phyloP scores from a whole-genome alignment of 2,329 filamentous ascomycete species.

The Microcera coccophila region DNA sequence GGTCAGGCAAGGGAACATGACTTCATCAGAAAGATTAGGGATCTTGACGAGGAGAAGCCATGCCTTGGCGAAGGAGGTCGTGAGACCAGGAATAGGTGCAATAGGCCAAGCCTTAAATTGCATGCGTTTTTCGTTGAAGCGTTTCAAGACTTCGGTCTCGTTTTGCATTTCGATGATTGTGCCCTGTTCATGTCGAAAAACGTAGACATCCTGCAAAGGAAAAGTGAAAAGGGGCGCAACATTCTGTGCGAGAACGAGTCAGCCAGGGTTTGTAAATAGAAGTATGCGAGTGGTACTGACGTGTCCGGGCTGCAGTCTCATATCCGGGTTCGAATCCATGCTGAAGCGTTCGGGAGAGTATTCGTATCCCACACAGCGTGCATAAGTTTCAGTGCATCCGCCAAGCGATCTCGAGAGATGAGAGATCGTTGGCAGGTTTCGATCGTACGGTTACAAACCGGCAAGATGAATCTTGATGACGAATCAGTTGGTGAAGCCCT shows the following conservation, averaged over 20 bases:
- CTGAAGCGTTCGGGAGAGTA: too few relatives aligned
- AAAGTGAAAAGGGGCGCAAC: constrained; percentile 15
- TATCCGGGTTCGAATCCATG: too few relatives aligned
- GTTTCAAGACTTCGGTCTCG: constrained; percentile 24
- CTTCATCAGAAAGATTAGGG: constrained; percentile 15
- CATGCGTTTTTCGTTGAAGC: constrained; percentile 23
- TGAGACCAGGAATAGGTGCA: constrained; percentile 27
- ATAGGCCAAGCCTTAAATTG: constrained; percentile 28
- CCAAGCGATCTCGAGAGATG: too few relatives aligned
- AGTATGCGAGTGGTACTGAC: too few relatives aligned
- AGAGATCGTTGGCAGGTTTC: too few relatives aligned
- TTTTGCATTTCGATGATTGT: constrained; percentile 34
- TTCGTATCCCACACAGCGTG: too few relatives aligned
- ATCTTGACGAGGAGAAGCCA: constrained; percentile 32
- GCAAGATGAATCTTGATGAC: too few relatives aligned
- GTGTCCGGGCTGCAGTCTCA: too few relatives aligned
- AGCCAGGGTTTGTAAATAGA: too few relatives aligned
- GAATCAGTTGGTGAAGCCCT: too few relatives aligned
- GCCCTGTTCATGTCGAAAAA: constrained; percentile 28
- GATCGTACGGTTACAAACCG: too few relatives aligned
- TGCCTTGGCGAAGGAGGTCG: constrained; percentile 28
- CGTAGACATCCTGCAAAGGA: constrained; percentile 22
- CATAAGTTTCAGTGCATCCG: too few relatives aligned
- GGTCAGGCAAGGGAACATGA: constrained; percentile 24
- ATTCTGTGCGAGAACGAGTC: constrained; percentile 7